Conservation (phyloP, 192 early-diverging fungal genomes). For the Gaertneriomyces semiglobifer region DNA sequence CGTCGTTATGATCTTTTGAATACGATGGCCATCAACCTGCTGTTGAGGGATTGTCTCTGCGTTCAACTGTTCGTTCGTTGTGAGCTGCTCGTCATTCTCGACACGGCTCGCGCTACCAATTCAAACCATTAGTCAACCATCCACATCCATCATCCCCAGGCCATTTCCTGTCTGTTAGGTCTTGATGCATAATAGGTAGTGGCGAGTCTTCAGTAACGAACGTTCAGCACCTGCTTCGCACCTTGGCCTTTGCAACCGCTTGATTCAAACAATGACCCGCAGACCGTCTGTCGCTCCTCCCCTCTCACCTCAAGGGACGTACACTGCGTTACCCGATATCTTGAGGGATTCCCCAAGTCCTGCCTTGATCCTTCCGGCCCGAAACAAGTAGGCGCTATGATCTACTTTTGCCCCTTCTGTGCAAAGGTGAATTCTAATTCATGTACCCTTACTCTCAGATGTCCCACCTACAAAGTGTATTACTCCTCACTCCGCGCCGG, state of each 20-base stretch:
- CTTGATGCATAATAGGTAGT: not conserved
- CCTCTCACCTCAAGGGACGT: not conserved
- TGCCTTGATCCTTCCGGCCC: slow-evolving; percentile 31
- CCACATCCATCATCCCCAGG: not conserved
- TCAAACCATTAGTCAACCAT: not conserved
- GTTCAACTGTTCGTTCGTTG: too few species aligned
- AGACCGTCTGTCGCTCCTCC: not conserved
- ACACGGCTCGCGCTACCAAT: too few species aligned
- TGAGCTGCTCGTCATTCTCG: too few species aligned
- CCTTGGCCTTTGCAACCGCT: not conserved
- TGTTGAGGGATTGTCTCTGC: too few species aligned
- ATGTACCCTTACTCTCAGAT: too few species aligned
- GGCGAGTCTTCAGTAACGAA: not conserved
- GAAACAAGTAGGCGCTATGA: not conserved
- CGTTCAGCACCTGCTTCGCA: not conserved
- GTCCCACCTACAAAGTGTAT: slow-evolving; percentile 24
- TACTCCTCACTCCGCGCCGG: slow-evolving; percentile 25
- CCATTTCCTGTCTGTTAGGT: not conserved
- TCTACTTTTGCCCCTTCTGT: not conserved
- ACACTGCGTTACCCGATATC: slow-evolving; percentile 31
- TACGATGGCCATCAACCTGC: too few species aligned
- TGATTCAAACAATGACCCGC: not conserved
- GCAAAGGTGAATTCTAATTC: not conserved
- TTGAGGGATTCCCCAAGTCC: slow-evolving; percentile 35
- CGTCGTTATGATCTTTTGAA: too few species aligned